Percentiles rank a stretch among this genome's conserved stretches.
Evolutionary conservation across 2,329 filamentous ascomycete species (phyloP).

Genomic region (Ascochyta viciae-villosae): DNA sequence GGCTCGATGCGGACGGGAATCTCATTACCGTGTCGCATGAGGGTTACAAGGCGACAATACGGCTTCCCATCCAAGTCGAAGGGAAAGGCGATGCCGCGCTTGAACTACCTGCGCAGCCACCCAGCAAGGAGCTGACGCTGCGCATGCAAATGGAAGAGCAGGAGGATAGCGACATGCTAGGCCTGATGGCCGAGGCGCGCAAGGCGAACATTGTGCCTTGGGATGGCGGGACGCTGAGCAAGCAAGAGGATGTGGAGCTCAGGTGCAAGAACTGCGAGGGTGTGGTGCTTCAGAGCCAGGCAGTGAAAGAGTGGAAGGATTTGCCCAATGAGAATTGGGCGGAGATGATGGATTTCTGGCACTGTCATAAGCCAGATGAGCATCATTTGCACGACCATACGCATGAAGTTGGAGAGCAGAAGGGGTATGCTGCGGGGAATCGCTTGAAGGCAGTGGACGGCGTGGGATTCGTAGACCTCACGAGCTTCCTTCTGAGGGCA

Average conservation of each 20-base stretch:
- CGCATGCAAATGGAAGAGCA: conserved; percentile 60
- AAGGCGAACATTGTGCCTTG: conserved; percentile 52
- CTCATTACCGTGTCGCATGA: conserved; percentile 56
- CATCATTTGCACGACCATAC: conserved; percentile 62
- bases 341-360: conserved; percentile 99
- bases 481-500: conserved; percentile 74
- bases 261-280: conserved; percentile 38
- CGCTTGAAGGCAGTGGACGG: conserved; percentile 70
- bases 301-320: conserved; percentile 76
- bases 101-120: conserved; percentile 56
- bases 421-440: conserved; percentile 85
- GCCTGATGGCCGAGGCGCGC: conserved; percentile 39
- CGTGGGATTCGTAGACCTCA: conserved; percentile 81
- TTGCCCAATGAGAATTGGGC: conserved; percentile 97
- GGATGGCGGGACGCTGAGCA: conserved; percentile 49
- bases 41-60: conserved; percentile 52
- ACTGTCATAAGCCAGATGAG: conserved; percentile 88
- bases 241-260: conserved; percentile 27
- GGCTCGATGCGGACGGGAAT: conserved; percentile 54
- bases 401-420: conserved; percentile 40
- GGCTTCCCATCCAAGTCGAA: conserved; percentile 56
- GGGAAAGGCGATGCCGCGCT: conserved; percentile 55
- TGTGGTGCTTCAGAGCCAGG: conserved; percentile 25
- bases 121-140: conserved; percentile 60
- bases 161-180: conserved; percentile 40